Base-by-base conservation (phyloP, 1,139 yeast species). In the Lodderomyces jiufengensis region DNA sequence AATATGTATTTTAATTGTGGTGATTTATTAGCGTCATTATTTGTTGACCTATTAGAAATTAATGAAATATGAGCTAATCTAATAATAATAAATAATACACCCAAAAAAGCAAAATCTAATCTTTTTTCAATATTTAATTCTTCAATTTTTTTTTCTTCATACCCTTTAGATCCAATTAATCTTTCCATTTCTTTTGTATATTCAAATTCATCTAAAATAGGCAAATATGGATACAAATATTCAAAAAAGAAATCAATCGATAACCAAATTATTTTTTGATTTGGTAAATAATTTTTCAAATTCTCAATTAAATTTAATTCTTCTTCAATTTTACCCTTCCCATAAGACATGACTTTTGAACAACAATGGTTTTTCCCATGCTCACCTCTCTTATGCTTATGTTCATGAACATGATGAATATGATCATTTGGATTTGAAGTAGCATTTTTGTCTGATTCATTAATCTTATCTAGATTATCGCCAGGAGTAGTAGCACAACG, bases 1-100 rank as follows among this genome's bases (percentile, higher is more conserved):
- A 76, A 47, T 9, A 79, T 54, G 44, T 67, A 74, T 28, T 57
- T 54, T 40, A 71, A 66, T 14, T 62, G 69, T 20, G 51, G 57
- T 0, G 52, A 49, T 22, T 45, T 57, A 42, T 56, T 61, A 22
- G 49, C 51, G 23, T 48, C 58, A 26, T 46, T 54, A 5, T 18
- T 5, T 6, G 25, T 13, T 12, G 21, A 14, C 23, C 50, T 54
- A 46, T 72, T 72, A 29, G 63, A 53, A 33, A 63, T 55, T 14
- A 63, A 45, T 2, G 67, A 55, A 13, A 63, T 47, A 37, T 63
- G 64, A 3, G 63, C 43, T 12, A 63, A 38, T 34, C 70, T 49
- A 28, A 65, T 38, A 4, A 64, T 37, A 16, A 59, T 47, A 9
- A 65, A 41, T 20, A 65, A 45, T 3, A 54, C 50, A 0, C 70